Conservation (phyloP, 345 rosid species). For the Salix udensis region DNA sequence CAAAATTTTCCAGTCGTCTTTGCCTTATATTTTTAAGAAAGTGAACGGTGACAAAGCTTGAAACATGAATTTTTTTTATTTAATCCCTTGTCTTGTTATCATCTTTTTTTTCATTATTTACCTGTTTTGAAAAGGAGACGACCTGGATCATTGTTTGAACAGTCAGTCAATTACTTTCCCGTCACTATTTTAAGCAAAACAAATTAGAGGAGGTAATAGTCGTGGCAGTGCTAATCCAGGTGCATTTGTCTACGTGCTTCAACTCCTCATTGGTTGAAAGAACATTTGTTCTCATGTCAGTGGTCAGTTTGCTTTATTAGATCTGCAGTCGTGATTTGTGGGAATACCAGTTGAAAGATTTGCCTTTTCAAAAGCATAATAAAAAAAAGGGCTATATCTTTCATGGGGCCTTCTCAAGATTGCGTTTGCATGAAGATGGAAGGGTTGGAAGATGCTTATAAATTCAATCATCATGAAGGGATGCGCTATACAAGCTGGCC, state of each 20-base stretch:
- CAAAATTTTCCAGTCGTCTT: neutral
- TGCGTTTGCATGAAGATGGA: conserved; percentile 2
- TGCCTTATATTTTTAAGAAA: conserved; percentile 9
- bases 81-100: conserved; percentile 2
- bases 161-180: neutral
- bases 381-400: neutral
- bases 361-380: neutral
- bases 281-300: neutral
- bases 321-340: neutral
- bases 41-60: conserved; percentile 7
- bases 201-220: neutral
- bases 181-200: neutral
- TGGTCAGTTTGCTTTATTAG: neutral
- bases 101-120: conserved; percentile 20
- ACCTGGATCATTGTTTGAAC: conserved; percentile 16
- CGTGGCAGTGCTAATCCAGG: neutral
- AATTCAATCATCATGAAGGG: neutral
- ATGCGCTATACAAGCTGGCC: neutral
- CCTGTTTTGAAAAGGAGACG: conserved; percentile 16
- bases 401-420: neutral
- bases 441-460: neutral
- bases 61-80: conserved; percentile 2
- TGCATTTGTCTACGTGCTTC: neutral
- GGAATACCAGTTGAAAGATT: neutral
- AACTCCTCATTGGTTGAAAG: neutral